A percentile compares a stretch with the other conserved stretches of the same genome.
Evolutionary conservation across 768 basidiomycete species (phyloP).

Genomic region (Strobilomyces confusus): DNA sequence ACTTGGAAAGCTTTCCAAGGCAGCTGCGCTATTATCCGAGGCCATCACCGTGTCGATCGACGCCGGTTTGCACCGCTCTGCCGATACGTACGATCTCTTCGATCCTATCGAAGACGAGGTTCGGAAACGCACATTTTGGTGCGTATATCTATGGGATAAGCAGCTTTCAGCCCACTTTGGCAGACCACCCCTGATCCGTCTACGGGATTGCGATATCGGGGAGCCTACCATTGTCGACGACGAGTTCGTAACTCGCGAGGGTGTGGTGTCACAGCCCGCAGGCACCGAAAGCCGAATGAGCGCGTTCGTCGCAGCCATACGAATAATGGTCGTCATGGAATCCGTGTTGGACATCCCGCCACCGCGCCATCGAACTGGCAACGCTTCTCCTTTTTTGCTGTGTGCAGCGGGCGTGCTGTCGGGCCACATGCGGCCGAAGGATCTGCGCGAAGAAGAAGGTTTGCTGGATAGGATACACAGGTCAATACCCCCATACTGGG

Average conservation of each 20-base stretch:
- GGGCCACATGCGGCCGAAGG: constrained; percentile 56
- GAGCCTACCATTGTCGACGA: constrained; percentile 86
- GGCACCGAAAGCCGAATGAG: constrained; percentile 74
- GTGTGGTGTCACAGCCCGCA: constrained; percentile 58
- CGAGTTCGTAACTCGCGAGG: constrained; percentile 79
- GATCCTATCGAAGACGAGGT: constrained; percentile 89
- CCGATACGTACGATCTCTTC: constrained; percentile 83
- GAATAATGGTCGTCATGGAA: constrained; percentile 86
- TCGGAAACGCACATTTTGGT: constrained; percentile 94
- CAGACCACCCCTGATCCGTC: constrained; percentile 78
- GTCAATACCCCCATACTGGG: constrained; percentile 73
- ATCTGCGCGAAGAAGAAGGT: constrained; percentile 74
- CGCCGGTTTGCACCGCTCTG: constrained; percentile 83
- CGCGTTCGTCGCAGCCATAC: constrained; percentile 73
- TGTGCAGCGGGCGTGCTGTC: constrained; percentile 68
- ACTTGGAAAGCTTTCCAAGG: constrained; percentile 82
- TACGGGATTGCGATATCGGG: constrained; percentile 88
- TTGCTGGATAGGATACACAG: constrained; percentile 76
- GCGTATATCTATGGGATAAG: constrained; percentile 96
- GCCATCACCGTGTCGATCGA: constrained; percentile 86
- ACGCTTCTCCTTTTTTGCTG: constrained; percentile 72
- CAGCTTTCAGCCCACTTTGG: constrained; percentile 88
- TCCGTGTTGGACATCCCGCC: constrained; percentile 82
- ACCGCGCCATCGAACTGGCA: constrained; percentile 48
- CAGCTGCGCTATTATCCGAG: constrained; percentile 81